Evolutionary conservation across 2,329 filamentous ascomycete genomes (phyloP).

Genomic region (Magnaporthiopsis rhizophila): DNA sequence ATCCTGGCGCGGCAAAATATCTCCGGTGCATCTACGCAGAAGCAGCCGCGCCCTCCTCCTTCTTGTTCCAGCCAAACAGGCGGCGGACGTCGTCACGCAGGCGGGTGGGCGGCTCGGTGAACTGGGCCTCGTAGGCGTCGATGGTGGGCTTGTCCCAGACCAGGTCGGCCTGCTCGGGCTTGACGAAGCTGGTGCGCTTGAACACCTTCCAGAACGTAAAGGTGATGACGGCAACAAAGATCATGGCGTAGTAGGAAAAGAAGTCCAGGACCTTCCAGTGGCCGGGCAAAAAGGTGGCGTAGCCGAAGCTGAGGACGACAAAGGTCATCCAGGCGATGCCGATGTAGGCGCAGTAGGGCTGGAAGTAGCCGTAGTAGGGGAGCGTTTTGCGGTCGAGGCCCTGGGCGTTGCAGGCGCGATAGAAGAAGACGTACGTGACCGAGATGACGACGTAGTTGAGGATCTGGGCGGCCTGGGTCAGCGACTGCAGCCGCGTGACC

Average conservation of each 20-base stretch:
- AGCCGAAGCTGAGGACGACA: slow-evolving; percentile 46
- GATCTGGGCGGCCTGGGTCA: slow-evolving; percentile 52
- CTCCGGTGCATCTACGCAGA: background rate
- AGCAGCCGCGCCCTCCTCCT: background rate
- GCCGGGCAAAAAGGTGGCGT: slow-evolving; percentile 34
- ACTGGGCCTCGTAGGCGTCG: slow-evolving; percentile 28
- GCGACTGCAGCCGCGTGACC: slow-evolving; percentile 51
- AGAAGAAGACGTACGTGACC: slow-evolving; percentile 51
- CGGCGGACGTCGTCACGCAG: slow-evolving; percentile 3
- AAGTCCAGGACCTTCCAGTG: slow-evolving; percentile 39
- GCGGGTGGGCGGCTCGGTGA: slow-evolving; percentile 1
- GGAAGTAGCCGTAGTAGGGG: slow-evolving; percentile 47
- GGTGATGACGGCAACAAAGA: slow-evolving; percentile 42
- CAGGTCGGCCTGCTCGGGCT: slow-evolving; percentile 16
- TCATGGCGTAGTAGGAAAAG: slow-evolving; percentile 50
- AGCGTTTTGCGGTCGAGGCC: slow-evolving; percentile 43
- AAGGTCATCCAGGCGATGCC: slow-evolving; percentile 31
- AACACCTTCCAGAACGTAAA: slow-evolving; percentile 56
- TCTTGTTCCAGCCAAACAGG: background rate
- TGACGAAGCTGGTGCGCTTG: slow-evolving; percentile 26
- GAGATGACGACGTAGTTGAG: slow-evolving; percentile 50
- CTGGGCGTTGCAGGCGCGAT: slow-evolving; percentile 45
- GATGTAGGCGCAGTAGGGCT: slow-evolving; percentile 48
- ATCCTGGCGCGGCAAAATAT: no score
- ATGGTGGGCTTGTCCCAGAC: slow-evolving; percentile 17